Evolutionary conservation across 805 yeast species (phyloP), one percentile per base, ranked within the genome.

Genomic region (Schwanniomyces yamadae): DNA sequence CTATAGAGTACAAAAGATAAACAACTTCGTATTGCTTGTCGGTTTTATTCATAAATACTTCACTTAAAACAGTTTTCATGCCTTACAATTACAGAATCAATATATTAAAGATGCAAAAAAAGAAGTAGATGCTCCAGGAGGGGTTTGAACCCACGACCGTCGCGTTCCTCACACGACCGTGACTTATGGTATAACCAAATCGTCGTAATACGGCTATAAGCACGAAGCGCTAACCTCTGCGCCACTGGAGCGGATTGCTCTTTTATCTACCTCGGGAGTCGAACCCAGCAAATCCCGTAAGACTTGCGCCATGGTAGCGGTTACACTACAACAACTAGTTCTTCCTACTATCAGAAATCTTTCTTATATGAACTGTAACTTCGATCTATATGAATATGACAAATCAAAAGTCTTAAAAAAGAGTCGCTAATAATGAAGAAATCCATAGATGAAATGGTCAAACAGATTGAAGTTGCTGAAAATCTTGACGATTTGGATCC

Each of bases 181-280:
- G 71, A 63, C 71, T 60, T 61, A 51, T 60, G 69, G 68, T 47
- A 64, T 64, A 63, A 64, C 69, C 69, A 61, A 42, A 50, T 55
- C 51, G 66, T 59, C 66, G 68, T 50, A 55, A 62, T 45, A 55
- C 72, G 62, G 66, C 69, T 67, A 67, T 68, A 68, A 68, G 73
- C 73, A 68, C 73, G 72, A 68, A 66, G 73, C 73, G 72, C 73
- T 68, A 67, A 66, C 73, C 73, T 57, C 73, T 67, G 73, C 72
- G 72, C 71, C 71, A 66, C 71, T 64, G 62, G 71, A 66, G 69
- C 72, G 18, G 26, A 26, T 18, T 15, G 14, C 17, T 18, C 35
- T 28, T 28, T 28, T 28, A 35, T 28, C 39, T 35, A 29, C 30
- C 31, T 25, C 25, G 28, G 25, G 36, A 17, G n/a, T 33, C 37